phyloP scores from a whole-genome alignment of 2,329 filamentous ascomycete species.

The Gnomoniopsis sp. region DNA sequence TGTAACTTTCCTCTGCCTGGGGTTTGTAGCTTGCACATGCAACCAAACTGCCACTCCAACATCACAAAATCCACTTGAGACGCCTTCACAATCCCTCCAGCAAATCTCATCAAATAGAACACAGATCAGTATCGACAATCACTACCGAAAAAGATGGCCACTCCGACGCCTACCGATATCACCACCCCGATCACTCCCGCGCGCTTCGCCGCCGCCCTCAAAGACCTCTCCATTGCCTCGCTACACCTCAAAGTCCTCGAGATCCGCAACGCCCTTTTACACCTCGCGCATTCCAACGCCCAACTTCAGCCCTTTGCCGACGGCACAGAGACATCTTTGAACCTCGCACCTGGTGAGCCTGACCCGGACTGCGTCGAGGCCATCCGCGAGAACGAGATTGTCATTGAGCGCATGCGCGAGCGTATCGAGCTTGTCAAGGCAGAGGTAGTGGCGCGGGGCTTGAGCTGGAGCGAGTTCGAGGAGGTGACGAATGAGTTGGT shows the following conservation, averaged over 20 bases:
- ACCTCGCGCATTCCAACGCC: slow-evolving; percentile 71
- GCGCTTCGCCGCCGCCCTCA: slow-evolving; percentile 65
- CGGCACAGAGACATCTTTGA: slow-evolving; percentile 34
- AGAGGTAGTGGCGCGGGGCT: slow-evolving; percentile 60
- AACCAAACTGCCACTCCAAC: neutral
- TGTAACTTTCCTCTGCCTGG: neutral
- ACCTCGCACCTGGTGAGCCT: slow-evolving; percentile 29
- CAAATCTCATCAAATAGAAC: neutral
- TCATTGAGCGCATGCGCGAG: slow-evolving; percentile 66
- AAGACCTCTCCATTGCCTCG: slow-evolving; percentile 60
- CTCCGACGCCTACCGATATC: slow-evolving; percentile 29
- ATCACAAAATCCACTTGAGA: neutral
- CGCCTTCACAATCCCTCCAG: neutral
- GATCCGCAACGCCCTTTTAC: slow-evolving; percentile 69
- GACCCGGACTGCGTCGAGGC: slow-evolving; percentile 73
- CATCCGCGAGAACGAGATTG: slow-evolving; percentile 66
- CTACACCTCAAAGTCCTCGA: slow-evolving; percentile 75
- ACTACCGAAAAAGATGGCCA: neutral
- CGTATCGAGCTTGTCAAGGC: slow-evolving; percentile 59
- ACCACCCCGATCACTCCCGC: slow-evolving; percentile 55
- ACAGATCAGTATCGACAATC: neutral
- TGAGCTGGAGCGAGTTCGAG: slow-evolving; percentile 54
- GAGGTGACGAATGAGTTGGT: slow-evolving; percentile 42
- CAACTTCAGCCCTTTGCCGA: slow-evolving; percentile 68
- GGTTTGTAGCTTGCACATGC: neutral